Percentiles rank a stretch among this genome's conserved stretches.
Conservation (phyloP, 2,329 filamentous ascomycete species). For the Stagonosporopsis chrysanthemi region DNA sequence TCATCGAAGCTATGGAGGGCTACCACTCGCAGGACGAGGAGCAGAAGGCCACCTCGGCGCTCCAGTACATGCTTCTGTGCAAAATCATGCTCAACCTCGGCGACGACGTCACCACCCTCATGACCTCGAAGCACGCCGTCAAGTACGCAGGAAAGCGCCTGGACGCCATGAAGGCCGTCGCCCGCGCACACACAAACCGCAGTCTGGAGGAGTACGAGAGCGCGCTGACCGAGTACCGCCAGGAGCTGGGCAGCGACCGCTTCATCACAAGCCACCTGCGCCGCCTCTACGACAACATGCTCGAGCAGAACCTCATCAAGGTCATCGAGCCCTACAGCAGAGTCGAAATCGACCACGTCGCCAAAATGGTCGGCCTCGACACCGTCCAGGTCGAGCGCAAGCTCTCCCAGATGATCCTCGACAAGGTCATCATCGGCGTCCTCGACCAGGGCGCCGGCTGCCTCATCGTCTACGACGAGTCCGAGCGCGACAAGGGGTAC, state of each 20-base stretch:
- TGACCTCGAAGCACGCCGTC: constrained; percentile 94
- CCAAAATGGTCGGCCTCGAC: constrained; percentile 96
- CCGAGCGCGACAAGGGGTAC: constrained; percentile 89
- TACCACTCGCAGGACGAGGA: constrained; percentile 93
- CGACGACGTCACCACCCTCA: constrained; percentile 93
- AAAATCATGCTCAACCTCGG: constrained; percentile 99
- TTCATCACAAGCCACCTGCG: constrained; percentile 98
- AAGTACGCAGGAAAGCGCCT: constrained; percentile 96
- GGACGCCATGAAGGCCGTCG: constrained; percentile 99
- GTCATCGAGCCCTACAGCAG: constrained; percentile 98
- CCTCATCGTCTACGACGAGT: constrained; percentile 96
- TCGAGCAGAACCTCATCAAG: constrained; percentile 99
- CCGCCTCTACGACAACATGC: constrained; percentile 95
- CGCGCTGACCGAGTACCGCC: constrained; percentile 86
- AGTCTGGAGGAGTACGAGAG: constrained; percentile 97
- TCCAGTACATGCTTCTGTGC: constrained; percentile 99
- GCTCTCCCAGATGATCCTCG: constrained; percentile 98
- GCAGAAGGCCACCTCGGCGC: constrained; percentile 88
- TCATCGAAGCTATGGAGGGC: constrained; percentile 97
- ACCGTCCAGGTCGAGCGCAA: constrained; percentile 97
- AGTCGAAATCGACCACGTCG: constrained; percentile 95
- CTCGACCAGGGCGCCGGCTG: constrained; percentile 97
- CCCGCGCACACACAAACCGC: constrained; percentile 91
- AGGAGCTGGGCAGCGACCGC: constrained; percentile 90
- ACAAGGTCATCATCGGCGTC: constrained; percentile 98